Evolutionary conservation across 192 early-diverging fungal genomes (phyloP).

Genomic region (Coemansia sp.): DNA sequence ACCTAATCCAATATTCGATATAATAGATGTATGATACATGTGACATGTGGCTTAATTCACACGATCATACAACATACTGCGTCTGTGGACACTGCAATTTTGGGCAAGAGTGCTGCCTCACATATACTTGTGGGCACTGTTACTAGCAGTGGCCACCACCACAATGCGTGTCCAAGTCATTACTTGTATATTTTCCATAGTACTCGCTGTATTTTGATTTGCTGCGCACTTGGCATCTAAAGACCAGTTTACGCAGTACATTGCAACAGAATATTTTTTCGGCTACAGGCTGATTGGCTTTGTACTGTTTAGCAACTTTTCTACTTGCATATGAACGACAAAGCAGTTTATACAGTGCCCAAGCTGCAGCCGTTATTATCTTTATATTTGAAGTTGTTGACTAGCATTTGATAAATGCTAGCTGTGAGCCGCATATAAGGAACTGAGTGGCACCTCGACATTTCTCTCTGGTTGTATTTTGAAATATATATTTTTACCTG

Average conservation of each 20-base stretch:
- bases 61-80: too few relatives aligned
- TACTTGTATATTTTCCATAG: conserved; percentile 76
- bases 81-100: conserved; percentile 5
- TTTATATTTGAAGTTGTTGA: too few relatives aligned
- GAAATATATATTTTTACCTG: too few relatives aligned
- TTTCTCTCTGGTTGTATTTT: too few relatives aligned
- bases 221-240: conserved; percentile 56
- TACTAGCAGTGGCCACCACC: conserved; percentile 62
- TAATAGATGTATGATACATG: too few relatives aligned
- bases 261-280: conserved; percentile 65
- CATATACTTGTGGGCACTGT: conserved; percentile 67
- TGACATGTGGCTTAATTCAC: too few relatives aligned
- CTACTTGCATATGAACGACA: conserved; percentile 44
- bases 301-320: conserved; percentile 83
- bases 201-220: conserved; percentile 82
- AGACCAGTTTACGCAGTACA: conserved; percentile 3
- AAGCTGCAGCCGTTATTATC: too few relatives aligned
- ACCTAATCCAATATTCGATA: too few relatives aligned
- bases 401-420: too few relatives aligned
- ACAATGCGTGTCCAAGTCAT: conserved; percentile 90
- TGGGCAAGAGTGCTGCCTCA: conserved; percentile 51
- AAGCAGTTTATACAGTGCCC: too few relatives aligned
- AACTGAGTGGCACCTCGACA: too few relatives aligned
- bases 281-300: conserved; percentile 71
- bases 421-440: too few relatives aligned